Evolutionary conservation across 352 stramenopile species (phyloP).

Genomic region (Pythium pectinolyticum): DNA sequence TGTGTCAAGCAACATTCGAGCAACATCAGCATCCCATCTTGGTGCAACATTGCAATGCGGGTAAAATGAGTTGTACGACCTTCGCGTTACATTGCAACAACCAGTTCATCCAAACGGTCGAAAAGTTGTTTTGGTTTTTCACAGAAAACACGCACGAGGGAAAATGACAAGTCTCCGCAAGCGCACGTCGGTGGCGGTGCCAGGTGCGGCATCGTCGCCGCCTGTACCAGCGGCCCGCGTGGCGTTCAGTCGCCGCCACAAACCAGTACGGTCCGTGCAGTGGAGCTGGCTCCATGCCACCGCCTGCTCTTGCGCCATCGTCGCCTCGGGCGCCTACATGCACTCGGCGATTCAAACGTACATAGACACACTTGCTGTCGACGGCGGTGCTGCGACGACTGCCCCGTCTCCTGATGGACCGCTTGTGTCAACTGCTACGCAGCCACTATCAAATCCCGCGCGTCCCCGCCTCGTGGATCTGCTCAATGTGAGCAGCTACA

Average conservation of each 20-base stretch:
- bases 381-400: background rate
- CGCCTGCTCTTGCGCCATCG: slow-evolving; percentile 63
- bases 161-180: too few species aligned
- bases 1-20: slow-evolving; percentile 9
- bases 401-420: background rate
- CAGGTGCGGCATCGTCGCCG: too few species aligned
- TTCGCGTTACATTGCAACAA: slow-evolving; percentile 7
- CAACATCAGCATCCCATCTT: slow-evolving; percentile 6
- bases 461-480: too few species aligned
- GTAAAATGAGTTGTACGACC: slow-evolving; percentile 3
- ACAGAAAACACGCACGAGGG: background rate
- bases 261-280: slow-evolving; percentile 7
- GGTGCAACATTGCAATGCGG: background rate
- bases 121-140: too few species aligned
- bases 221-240: background rate
- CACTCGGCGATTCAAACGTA: slow-evolving; percentile 51
- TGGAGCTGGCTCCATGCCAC: slow-evolving; percentile 80
- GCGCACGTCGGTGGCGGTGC: too few species aligned
- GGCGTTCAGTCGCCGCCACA: background rate
- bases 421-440: background rate
- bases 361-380: slow-evolving; percentile 18
- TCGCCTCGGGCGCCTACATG: slow-evolving; percentile 71
- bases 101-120: too few species aligned
- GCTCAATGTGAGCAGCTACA: too few species aligned
- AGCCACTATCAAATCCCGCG: too few species aligned